phyloP scores from a whole-genome alignment of 805 yeast species.

The Cyberlindnera amylophila region DNA sequence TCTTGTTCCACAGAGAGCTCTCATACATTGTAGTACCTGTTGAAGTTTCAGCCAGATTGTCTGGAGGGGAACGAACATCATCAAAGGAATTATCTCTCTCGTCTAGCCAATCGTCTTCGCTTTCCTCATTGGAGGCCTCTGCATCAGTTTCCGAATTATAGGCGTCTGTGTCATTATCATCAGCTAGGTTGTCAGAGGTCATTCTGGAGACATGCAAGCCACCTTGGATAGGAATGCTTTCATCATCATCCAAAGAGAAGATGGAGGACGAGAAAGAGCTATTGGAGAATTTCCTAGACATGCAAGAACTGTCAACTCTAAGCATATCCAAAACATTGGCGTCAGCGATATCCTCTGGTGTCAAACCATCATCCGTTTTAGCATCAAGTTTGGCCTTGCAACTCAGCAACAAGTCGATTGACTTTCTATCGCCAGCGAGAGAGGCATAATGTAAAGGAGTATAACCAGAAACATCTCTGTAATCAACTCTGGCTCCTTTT shows the following conservation, averaged over 20 bases:
- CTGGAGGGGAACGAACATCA: neutral
- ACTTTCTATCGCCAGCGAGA: slow-evolving; percentile 64
- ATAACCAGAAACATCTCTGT: slow-evolving; percentile 72
- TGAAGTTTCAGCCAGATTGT: slow-evolving; percentile 1
- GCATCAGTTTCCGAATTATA: slow-evolving; percentile 17
- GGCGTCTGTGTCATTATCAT: slow-evolving; percentile 25
- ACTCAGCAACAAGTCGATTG: slow-evolving; percentile 56
- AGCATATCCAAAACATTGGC: slow-evolving; percentile 31
- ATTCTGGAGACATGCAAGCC: slow-evolving; percentile 34
- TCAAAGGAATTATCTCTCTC: slow-evolving; percentile 3
- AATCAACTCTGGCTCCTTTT: slow-evolving; percentile 64
- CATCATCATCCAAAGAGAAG: slow-evolving; percentile 28
- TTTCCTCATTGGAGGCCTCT: slow-evolving; percentile 28
- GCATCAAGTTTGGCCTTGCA: slow-evolving; percentile 59
- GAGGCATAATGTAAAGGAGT: slow-evolving; percentile 90
- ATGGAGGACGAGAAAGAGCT: slow-evolving; percentile 28
- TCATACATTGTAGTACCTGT: slow-evolving; percentile 15
- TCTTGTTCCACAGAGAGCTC: slow-evolving; percentile 35
- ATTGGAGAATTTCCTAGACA: slow-evolving; percentile 25
- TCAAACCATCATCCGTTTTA: slow-evolving; percentile 48
- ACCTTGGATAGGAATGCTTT: slow-evolving; percentile 23
- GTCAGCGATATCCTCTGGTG: slow-evolving; percentile 40
- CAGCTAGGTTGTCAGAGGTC: slow-evolving; percentile 29
- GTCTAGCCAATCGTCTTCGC: slow-evolving; percentile 26
- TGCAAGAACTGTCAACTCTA: slow-evolving; percentile 15